Base-by-base conservation (phyloP, 352 stramenopile species). In the Globisporangium yorkense region DNA sequence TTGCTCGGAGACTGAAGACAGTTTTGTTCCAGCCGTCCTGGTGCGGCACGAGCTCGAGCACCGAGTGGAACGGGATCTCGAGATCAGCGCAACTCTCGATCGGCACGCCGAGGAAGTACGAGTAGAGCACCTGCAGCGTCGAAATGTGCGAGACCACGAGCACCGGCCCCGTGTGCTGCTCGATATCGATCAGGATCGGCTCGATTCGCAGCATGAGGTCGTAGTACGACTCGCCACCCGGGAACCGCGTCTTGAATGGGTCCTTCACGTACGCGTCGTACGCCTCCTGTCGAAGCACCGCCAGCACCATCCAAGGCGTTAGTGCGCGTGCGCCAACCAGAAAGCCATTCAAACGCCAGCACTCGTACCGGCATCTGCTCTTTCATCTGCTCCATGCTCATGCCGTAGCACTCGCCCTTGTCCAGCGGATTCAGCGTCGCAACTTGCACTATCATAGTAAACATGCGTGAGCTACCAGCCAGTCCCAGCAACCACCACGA, bases 201-300 rank as follows among this genome's bases (percentile, higher is more conserved):
- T 96, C 80, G 24, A 97, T 68, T 18, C 93, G 86, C 61, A 96
- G 69, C 74, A 98, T 97, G 29, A 98, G 85, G 66, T 98, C 93
- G 47, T 92, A 81, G 68, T 98, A 98, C 8, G 88, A 97, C 72
- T 98, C 93, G 55, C 92, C 93, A 16, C 91, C 90, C 0, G 87
- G 88, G 56, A 93, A 93, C 15, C 84, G 80, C 47, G 84, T 90
- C 56, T 87, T 82, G 77, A 77, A 91, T 48, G 80, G 84, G 55
- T 93, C 80, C 20, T 76, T 67, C 55, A 77, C 61, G 66, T 87
- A 93, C 10, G 79, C 70, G 4, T 83, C 65, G 63, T 77, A 88
- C 0, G 80, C 81, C 18, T 93, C 84, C 37, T 87, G 66, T n/a
- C 5, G 8, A 43, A 33, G 18, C 27, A 31, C 7, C 2, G 49